These are phyloP conservation scores for Triglochin maritima DNA, from an alignment of 106 monocot species.

Conservation along the genomic window DNA sequence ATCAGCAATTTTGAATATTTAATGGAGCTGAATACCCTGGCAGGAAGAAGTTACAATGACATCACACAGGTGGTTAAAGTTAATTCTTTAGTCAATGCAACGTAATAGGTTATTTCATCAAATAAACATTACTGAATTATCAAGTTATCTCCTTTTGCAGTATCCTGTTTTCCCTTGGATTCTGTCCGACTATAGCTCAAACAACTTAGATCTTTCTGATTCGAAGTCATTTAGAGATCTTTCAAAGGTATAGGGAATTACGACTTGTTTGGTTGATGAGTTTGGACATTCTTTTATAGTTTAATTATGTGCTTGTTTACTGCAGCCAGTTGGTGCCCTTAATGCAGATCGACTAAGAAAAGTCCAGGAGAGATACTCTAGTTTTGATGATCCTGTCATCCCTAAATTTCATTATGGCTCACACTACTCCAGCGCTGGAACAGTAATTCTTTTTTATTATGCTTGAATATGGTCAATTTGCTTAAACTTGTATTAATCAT, in stretches of 20 bases:
- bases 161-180: slow-evolving; percentile 99
- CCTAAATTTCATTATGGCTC: slow-evolving; percentile 98
- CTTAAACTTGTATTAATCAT: no score
- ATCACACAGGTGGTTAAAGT: slow-evolving; percentile 72
- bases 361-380: slow-evolving; percentile 82
- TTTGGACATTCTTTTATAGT: background rate
- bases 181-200: slow-evolving; percentile 73
- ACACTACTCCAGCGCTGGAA: slow-evolving; percentile 93
- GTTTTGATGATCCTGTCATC: slow-evolving; percentile 84
- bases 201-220: slow-evolving; percentile 57
- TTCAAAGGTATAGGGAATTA: slow-evolving; percentile 54
- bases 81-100: background rate
- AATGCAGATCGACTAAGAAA: slow-evolving; percentile 85
- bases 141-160: slow-evolving; percentile 27
- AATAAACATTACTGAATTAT: background rate
- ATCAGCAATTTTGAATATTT: slow-evolving; percentile 99
- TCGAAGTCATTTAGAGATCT: slow-evolving; percentile 81
- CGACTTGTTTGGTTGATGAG: background rate
- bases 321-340: slow-evolving; percentile 93
- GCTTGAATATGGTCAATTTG: no score
- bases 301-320: background rate
- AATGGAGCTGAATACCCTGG: slow-evolving; percentile 92
- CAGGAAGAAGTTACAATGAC: slow-evolving; percentile 99
- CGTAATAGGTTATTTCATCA: background rate
- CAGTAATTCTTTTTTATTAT: slow-evolving; percentile 34